phyloP scores from a whole-genome alignment of 202 grass and related monocot genomes.

The Carex sylvatica region DNA sequence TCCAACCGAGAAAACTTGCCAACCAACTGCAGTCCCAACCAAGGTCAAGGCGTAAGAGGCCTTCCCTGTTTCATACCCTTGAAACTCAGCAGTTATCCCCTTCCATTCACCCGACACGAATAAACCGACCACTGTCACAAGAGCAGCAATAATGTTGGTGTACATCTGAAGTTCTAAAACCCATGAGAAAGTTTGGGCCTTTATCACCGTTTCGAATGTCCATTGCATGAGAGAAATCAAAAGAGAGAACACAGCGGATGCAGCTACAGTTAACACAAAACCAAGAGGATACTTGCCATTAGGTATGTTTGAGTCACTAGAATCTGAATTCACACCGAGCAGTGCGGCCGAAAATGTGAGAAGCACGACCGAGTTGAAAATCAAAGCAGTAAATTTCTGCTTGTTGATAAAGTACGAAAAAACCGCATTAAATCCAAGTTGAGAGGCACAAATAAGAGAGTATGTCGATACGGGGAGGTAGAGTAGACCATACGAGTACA shows the following conservation, averaged over 20 bases:
- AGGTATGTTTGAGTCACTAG: conserved; percentile 1
- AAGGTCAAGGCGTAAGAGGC: conserved; percentile 34
- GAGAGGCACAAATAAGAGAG: conserved; percentile 43
- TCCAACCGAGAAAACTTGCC: conserved; percentile 36
- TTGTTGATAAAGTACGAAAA: conserved; percentile 46
- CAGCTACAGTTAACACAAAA: conserved; percentile 38
- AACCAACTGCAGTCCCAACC: conserved; percentile 37
- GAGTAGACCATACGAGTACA: conserved; percentile 52
- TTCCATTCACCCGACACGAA: conserved; percentile 34
- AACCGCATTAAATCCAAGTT: conserved; percentile 48
- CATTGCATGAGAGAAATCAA: conserved; percentile 42
- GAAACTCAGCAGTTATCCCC: conserved; percentile 26
- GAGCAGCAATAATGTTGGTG: conserved; percentile 22
- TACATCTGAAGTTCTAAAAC: conserved; percentile 33
- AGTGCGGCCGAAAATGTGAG: conserved; percentile 43
- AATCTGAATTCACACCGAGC: conserved; percentile 26
- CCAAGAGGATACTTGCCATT: conserved; percentile 35
- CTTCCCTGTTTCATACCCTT: conserved; percentile 29
- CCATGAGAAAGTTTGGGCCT: conserved; percentile 24
- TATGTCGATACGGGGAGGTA: conserved; percentile 61
- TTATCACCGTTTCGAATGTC: conserved; percentile 37
- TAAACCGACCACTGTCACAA: conserved; percentile 21
- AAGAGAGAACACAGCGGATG: conserved; percentile 37
- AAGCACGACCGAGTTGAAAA: conserved; percentile 47
- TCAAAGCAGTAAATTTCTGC: conserved; percentile 42